Evolutionary conservation across 2,329 filamentous ascomycete species (phyloP), one percentile per base, ranked within the genome.

Genomic region (Penicillium sp.): DNA sequence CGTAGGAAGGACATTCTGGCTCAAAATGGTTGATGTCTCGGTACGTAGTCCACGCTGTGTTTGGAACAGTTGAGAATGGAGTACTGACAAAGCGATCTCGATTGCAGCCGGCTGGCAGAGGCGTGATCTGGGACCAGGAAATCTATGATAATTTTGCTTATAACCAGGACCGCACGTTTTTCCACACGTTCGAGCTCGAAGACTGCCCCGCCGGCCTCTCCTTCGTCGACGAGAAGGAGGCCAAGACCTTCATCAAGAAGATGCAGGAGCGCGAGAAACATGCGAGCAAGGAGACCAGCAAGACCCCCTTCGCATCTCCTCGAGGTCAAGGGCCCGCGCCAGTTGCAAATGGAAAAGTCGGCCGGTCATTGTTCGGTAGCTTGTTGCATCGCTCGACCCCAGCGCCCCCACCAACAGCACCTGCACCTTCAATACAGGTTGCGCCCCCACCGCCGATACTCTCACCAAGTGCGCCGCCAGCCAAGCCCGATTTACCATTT

Each of bases 191-290:
- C 71, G 94, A 99, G 77, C 83, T 96, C 52, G 92, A 97, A 75
- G 87, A 95, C 59, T 97, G 92, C 67, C 78, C 95, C 56, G 94
- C 92, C 5, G 94, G 88, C 0, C 78, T 99, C 56, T 96, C 91
- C 22, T 99, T 99, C 68, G 87, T 88, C 57, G 94, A 97, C 73
- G 94, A 97, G 79, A 97, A 97, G 75, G 94, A 99, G 77, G 94
- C 94, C 32, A 95, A 90, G 76, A 89, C 90, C 55, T 97, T 99
- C 77, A 88, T 92, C 75, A 96, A 97, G 82, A 97, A 97, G 80
- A 90, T 99, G 83, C 88, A 94, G 65, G 92, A 97, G 70, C 83
- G 92, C 61, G 92, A 97, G 77, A 97, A 96, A 83, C 92, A 93
- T 76, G 93, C 92, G 39, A 93, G 88, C 77, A 95, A 95, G 77